Evolutionary conservation across 805 yeast species (phyloP), one percentile per base, ranked within the genome.

Genomic region (Kluyveromyces aestuarii): DNA sequence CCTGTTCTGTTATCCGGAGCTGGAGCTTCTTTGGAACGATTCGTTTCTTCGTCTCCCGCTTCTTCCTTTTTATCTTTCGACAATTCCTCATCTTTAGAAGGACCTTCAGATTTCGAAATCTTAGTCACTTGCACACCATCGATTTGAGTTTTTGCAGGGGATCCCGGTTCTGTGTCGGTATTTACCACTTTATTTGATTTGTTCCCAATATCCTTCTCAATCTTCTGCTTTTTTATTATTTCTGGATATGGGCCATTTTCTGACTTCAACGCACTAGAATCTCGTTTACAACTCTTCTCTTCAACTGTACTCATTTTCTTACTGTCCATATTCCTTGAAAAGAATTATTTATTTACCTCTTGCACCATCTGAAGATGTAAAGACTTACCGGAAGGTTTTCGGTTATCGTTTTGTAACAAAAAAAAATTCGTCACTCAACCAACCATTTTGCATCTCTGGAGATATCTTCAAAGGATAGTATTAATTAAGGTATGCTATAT

Each of bases 1-100:
- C 51, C 46, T 14, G 50, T 53, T 18, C 61, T 60, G 46, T 56
- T 64, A n/a, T 48, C 46, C 33, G 45, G 18, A 50, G 51, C 53
- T 30, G 14, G 14, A 30, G 35, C 35, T 13, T 30, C 8, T 13
- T 30, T 8, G 14, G 14, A 11, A 30, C 7, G 35, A 13, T 11
- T 13, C 44, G 21, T 50, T 11, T 49, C 46, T 25, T 37, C 39
- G 16, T 40, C 37, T 38, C 36, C 19, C 47, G n/a, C 36, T 17
- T 39, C 46, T 45, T 35, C 27, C 46, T 13, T 16, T 25, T 19
- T 18, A 48, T 35, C 52, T 25, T 46, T 44, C 36, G 17, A 33
- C 14, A 13, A 27, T 35, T 4, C 27, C 6, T 41, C 48, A 18
- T 51, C 8, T 37, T 37, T 18, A 11, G 40, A 10, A 16, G 40